These are phyloP conservation scores for Trichoderma parareesei DNA, from an alignment of 495 filamentous ascomycete genomes.

Conservation along the genomic window DNA sequence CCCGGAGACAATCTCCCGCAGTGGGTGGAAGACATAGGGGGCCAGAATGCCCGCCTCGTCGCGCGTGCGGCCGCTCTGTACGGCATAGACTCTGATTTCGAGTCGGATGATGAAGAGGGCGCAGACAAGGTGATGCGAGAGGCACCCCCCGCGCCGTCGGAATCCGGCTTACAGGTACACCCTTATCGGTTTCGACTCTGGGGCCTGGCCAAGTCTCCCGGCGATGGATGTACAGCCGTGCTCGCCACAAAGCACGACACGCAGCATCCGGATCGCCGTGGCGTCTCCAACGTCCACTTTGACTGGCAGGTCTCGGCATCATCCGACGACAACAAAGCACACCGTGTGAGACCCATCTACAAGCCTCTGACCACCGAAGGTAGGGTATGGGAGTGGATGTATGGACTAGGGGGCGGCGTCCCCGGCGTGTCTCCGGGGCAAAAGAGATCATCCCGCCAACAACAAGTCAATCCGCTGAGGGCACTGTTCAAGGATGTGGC, in stretches of 20 bases:
- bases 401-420: constrained; percentile 35
- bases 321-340: not conserved
- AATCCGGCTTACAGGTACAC: constrained; percentile 26
- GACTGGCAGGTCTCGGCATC: constrained; percentile 19
- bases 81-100: not conserved
- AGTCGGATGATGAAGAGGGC: constrained; percentile 13
- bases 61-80: not conserved
- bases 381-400: constrained; percentile 38
- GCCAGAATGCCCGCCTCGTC: not conserved
- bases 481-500: constrained; percentile 23
- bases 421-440: constrained; percentile 20
- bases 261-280: constrained; percentile 31
- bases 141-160: constrained; percentile 10
- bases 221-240: constrained; percentile 34
- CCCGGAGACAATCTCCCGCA: constrained; percentile 20
- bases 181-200: constrained; percentile 36
- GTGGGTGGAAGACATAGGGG: constrained; percentile 29
- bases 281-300: constrained; percentile 33
- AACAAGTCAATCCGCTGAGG: constrained; percentile 15
- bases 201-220: constrained; percentile 35
- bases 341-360: not conserved
- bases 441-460: not conserved
- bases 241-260: constrained; percentile 32
- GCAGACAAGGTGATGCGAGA: constrained; percentile 15
- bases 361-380: constrained; percentile 35